Percentiles rank a stretch among this genome's conserved stretches.
Conservation (phyloP, 805 yeast genomes). For the Lipomyces orientalis region DNA sequence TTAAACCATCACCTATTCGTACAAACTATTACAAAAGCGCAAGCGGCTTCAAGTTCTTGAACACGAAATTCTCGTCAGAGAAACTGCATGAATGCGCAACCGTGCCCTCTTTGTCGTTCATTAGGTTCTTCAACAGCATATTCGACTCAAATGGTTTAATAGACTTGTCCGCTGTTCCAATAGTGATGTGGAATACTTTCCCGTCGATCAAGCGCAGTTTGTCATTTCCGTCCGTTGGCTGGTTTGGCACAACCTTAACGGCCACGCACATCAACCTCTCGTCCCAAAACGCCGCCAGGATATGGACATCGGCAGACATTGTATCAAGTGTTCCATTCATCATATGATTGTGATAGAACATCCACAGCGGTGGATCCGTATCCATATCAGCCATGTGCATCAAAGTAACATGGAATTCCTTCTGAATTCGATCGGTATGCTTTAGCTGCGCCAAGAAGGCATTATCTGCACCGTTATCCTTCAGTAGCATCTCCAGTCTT, state of each 20-base stretch:
- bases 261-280: conserved; percentile 45
- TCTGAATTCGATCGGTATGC: conserved; percentile 52
- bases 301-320: conserved; percentile 13
- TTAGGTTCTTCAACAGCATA: conserved; percentile 5
- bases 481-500: conserved; percentile 29
- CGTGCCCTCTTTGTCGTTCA: not conserved
- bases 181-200: conserved; percentile 68
- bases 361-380: conserved; percentile 30
- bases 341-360: conserved; percentile 18
- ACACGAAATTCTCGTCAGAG: not conserved
- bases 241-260: conserved; percentile 52
- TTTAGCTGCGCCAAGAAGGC: conserved; percentile 33
- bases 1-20: not conserved
- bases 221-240: conserved; percentile 56
- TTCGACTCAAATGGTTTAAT: conserved; percentile 63
- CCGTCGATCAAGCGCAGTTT: conserved; percentile 48
- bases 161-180: conserved; percentile 60
- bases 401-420: conserved; percentile 70
- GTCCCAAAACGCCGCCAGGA: conserved; percentile 16
- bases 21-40: not conserved
- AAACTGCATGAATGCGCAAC: not conserved
- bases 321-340: conserved; percentile 7
- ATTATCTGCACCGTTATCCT: conserved; percentile 22
- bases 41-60: not conserved
- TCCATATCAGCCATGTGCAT: conserved; percentile 50